phyloP scores from a whole-genome alignment of 2,329 filamentous ascomycete genomes.

The Torrubiella hemipterigena region DNA sequence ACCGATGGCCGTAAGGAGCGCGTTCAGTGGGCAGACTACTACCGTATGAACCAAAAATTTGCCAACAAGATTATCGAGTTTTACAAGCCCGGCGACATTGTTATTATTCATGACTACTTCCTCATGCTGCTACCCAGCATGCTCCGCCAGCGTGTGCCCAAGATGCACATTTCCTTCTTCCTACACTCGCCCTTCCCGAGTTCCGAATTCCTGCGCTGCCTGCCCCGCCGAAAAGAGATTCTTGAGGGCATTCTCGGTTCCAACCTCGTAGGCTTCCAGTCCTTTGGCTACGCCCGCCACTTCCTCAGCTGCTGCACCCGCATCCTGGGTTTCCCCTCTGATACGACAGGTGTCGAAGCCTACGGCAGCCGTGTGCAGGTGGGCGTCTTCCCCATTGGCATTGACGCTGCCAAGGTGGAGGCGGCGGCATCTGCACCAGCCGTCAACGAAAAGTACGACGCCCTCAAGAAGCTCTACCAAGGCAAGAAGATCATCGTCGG shows the following conservation, averaged over 20 bases:
- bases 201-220: constrained; percentile 85
- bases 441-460: constrained; percentile 59
- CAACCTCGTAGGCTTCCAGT: constrained; percentile 92
- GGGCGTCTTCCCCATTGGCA: constrained; percentile 89
- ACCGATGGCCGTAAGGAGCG: constrained; percentile 73
- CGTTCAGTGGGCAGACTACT: constrained; percentile 83
- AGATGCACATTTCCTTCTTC: constrained; percentile 91
- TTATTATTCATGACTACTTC: constrained; percentile 91
- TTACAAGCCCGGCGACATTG: constrained; percentile 86
- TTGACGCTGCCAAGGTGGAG: constrained; percentile 74
- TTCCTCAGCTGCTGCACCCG: constrained; percentile 91
- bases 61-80: constrained; percentile 78
- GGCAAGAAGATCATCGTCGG: constrained; percentile 93
- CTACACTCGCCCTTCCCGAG: constrained; percentile 91
- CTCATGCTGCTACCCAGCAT: constrained; percentile 81
- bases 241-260: constrained; percentile 81
- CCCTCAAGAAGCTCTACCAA: constrained; percentile 65
- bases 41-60: constrained; percentile 84
- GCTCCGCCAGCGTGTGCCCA: constrained; percentile 72
- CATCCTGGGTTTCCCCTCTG: constrained; percentile 81
- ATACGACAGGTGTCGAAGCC: constrained; percentile 72
- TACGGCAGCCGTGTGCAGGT: constrained; percentile 84
- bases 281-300: constrained; percentile 87
- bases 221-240: constrained; percentile 80
- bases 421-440: constrained; percentile 59